phyloP scores from a whole-genome alignment of 495 filamentous ascomycete genomes.

The Tuber magnatum region DNA sequence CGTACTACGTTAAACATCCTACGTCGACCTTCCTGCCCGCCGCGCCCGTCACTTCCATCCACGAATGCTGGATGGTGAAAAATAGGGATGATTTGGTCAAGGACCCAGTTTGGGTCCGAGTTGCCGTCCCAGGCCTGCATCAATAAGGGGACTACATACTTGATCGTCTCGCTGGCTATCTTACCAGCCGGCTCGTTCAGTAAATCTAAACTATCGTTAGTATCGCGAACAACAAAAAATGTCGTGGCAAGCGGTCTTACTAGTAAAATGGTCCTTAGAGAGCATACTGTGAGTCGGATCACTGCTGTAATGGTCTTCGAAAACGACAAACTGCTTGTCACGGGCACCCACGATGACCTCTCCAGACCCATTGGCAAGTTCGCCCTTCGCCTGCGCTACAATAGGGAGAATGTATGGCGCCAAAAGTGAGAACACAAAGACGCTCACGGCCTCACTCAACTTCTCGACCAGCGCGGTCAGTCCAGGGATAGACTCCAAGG shows the following conservation, averaged over 20 bases:
- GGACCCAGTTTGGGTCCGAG: slow-evolving; percentile 57
- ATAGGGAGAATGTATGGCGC: slow-evolving; percentile 81
- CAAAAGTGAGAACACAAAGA: slow-evolving; percentile 79
- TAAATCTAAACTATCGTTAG: slow-evolving; percentile 46
- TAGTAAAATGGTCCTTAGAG: slow-evolving; percentile 86
- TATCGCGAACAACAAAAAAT: background rate
- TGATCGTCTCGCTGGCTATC: slow-evolving; percentile 65
- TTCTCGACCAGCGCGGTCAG: slow-evolving; percentile 72
- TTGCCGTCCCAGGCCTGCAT: slow-evolving; percentile 83
- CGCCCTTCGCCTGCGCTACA: slow-evolving; percentile 73
- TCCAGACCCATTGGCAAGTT: slow-evolving; percentile 72
- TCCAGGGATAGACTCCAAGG: slow-evolving; percentile 72
- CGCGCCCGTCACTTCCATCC: slow-evolving; percentile 62
- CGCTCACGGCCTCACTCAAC: slow-evolving; percentile 66
- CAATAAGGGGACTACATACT: slow-evolving; percentile 77
- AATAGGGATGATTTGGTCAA: slow-evolving; percentile 71
- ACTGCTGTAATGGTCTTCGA: slow-evolving; percentile 62
- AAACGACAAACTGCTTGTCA: slow-evolving; percentile 75
- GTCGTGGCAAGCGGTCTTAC: slow-evolving; percentile 42
- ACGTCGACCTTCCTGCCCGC: slow-evolving; percentile 54
- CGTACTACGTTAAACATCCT: slow-evolving; percentile 71
- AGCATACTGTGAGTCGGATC: slow-evolving; percentile 96
- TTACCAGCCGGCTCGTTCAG: slow-evolving; percentile 84
- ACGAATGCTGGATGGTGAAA: slow-evolving; percentile 81
- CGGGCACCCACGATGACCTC: slow-evolving; percentile 76